Conservation (phyloP, 2,329 filamentous ascomycete genomes). For the Bipolaris sorokiniana region DNA sequence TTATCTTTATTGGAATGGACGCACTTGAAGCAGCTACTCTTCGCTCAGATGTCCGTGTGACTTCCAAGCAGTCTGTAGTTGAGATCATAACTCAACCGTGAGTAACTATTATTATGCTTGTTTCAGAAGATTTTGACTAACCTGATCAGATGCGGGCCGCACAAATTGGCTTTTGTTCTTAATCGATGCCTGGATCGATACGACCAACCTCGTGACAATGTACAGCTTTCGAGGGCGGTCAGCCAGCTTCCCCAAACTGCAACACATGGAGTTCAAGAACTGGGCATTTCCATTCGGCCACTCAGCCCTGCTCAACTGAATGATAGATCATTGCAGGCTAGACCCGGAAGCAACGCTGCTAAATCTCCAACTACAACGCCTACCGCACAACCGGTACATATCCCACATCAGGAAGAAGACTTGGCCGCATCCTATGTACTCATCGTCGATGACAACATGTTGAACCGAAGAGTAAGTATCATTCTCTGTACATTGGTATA, state of each 20-base stretch:
- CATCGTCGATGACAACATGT: conserved; percentile 49
- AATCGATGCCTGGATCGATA: conserved; percentile 40
- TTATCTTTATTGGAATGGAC: conserved; percentile 44
- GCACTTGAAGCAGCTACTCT: conserved; percentile 42
- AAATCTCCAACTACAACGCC: not conserved
- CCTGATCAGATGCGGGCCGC: conserved; percentile 37
- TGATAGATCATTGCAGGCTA: not conserved
- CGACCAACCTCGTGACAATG: conserved; percentile 29
- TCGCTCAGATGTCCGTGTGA: conserved; percentile 40
- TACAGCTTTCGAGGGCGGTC: not conserved
- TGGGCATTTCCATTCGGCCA: not conserved
- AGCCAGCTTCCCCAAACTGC: not conserved
- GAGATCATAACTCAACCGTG: conserved; percentile 47
- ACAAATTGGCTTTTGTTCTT: conserved; percentile 41
- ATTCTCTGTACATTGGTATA: too few species aligned
- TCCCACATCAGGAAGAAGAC: not conserved
- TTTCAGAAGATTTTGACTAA: not conserved
- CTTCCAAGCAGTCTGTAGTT: conserved; percentile 37
- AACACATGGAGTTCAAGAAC: not conserved
- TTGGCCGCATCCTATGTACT: conserved; percentile 30
- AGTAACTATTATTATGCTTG: conserved; percentile 12
- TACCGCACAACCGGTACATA: not conserved
- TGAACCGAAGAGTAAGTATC: conserved; percentile 45
- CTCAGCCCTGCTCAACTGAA: not conserved
- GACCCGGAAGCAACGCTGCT: not conserved